Evolutionary conservation across 208 protist species (phyloP), one percentile per base, ranked within the genome.

Genomic region (Trypanosoma vivax): DNA sequence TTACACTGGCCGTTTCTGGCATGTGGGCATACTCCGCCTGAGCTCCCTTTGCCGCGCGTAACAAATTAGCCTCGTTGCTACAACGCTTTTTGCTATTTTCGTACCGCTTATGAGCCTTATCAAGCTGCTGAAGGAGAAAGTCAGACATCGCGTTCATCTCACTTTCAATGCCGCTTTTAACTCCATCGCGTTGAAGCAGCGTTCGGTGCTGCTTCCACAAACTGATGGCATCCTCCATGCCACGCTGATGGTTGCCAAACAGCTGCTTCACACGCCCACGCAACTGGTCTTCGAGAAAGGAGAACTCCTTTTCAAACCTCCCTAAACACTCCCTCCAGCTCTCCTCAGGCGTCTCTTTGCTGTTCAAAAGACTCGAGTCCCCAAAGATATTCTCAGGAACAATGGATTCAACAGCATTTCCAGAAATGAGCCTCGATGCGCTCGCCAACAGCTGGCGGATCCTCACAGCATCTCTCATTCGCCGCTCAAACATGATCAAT

Each of bases 251-350:
- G 65, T 38, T 11, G 46, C 25, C 49, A 19, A 90, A 65, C 5
- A 76, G 37, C 35, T 80, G 62, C 69, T 75, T 82, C 21, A 90
- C 60, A 25, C 75, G 68, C 31, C 61, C 73, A 33, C 82, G 73
- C 35, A 95, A 60, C 25, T 67, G 70, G 29, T 77, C 75, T 65
- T 92, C 82, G 2, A 90, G 18, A 50, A 95, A 90, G 24, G 72
- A 79, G 59, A 92, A 80, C 49, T 95, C 79, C 56, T 80, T 79
- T 40, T 92, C 75, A 56, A 90, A 95, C 23, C 72, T 71, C 5
- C 50, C 63, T n/a, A 83, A 72, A 24, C 76, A 68, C 33, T 50
- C 47, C 33, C 65, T 54, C 85, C 88, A 95, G 1, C 47, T 50
- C 27, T 57, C 54, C 9, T 63, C 57, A n/a, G 63, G 39, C 1